Evolutionary conservation across 257 asterid genomes (phyloP).

Genomic region (Salvia miltiorrhiza): DNA sequence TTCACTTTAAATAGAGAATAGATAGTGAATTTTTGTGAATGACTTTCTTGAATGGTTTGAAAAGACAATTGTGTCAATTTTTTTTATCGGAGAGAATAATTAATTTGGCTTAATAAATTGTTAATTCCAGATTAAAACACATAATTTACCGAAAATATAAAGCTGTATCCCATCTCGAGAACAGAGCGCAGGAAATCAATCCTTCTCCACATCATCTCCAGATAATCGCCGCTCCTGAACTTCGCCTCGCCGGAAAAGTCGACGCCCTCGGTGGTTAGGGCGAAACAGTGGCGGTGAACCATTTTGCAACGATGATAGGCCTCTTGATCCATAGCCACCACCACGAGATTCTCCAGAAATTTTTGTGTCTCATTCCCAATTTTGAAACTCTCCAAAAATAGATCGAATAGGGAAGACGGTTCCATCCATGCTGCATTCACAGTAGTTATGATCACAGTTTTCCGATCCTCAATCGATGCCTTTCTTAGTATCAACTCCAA

Average conservation of each 20-base stretch:
- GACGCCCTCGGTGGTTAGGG: constrained; percentile 18
- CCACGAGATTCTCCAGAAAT: constrained; percentile 28
- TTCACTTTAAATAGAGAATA: too few relatives aligned
- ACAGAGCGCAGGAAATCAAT: constrained; percentile 24
- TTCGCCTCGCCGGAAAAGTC: constrained; percentile 28
- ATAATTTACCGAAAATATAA: constrained; percentile 26
- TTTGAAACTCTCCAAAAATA: constrained; percentile 33
- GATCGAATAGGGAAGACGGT: constrained; percentile 29
- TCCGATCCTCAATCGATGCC: constrained; percentile 29
- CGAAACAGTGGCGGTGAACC: constrained; percentile 22
- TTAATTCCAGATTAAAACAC: too few relatives aligned
- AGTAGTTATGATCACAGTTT: constrained; percentile 33
- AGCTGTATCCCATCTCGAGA: constrained; percentile 32
- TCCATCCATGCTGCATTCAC: constrained; percentile 35
- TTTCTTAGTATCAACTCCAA: constrained; percentile 19
- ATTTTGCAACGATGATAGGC: constrained; percentile 32
- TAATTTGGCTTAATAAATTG: too few relatives aligned
- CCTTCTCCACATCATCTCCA: constrained; percentile 37
- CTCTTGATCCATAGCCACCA: constrained; percentile 29
- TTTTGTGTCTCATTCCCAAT: constrained; percentile 24
- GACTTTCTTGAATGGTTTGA: too few relatives aligned
- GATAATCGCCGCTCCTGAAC: constrained; percentile 19
- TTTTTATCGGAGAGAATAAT: too few relatives aligned
- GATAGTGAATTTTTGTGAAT: too few relatives aligned
- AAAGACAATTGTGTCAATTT: too few relatives aligned